Evolutionary conservation across 768 basidiomycete genomes (phyloP), one percentile per base, ranked within the genome.

Genomic region (Glaciozyma martinii): DNA sequence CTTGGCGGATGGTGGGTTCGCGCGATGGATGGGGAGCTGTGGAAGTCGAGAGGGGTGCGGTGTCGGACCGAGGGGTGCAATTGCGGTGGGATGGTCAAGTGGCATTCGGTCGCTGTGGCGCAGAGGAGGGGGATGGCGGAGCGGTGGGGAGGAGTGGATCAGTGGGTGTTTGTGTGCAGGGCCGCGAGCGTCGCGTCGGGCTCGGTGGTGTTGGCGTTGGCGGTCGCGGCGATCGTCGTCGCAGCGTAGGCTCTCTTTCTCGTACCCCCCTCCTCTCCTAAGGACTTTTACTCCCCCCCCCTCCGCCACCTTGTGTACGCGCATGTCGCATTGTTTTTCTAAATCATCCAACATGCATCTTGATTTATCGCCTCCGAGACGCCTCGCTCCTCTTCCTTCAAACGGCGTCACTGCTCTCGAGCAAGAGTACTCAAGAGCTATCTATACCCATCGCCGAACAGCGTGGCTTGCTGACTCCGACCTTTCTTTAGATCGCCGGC

Each of bases 1-100:
- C 37, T 69, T 37, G 68, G 65, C 12, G 68, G 68, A 25, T 69
- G 68, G 68, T 69, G 43, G 56, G n/a, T 66, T 13, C 49, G 68
- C 16, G 33, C 44, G 3, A 19, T 33, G 6, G 68, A 70, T 42
- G 68, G 68, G 32, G 68, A 69, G 49, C 59, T 66, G 12, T 44
- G 27, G 18, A 4, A 6, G 5, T 54, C 65, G 12, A 55, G 62
- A 19, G 68, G 65, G 2, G 23, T 7, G 9, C 59, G 68, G 1
- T 69, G 68, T 47, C 55, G 68, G n/a, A 56, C 57, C 5, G 32
- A 29, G 3, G 53, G 29, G 3, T 69, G 68, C 56, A 44, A 52
- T 7, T 69, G 68, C 43, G 65, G 68, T 0, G 42, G 68, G 37
- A 43, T 69, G 53, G 43, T 69, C 29, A 40, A 42, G 42, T 57